These are phyloP conservation scores for Fraxinus anomala DNA, from an alignment of 257 asterid species.

Conservation along the genomic window DNA sequence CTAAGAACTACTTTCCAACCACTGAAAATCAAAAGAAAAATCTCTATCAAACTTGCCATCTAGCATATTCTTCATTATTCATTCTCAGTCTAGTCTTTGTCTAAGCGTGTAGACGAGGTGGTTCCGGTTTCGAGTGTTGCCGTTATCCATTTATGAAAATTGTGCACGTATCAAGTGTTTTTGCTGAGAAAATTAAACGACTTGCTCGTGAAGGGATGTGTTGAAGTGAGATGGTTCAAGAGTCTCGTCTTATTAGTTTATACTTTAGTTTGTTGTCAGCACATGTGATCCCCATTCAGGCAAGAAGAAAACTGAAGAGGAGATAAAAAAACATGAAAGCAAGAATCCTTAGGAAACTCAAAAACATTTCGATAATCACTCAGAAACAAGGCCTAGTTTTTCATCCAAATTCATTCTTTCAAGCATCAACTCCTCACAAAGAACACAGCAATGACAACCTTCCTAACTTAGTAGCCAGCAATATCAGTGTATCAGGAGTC, in stretches of 20 bases:
- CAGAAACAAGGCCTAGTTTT: constrained; percentile 32
- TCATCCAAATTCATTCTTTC: constrained; percentile 32
- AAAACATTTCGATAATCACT: constrained; percentile 41
- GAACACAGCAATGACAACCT: constrained; percentile 8
- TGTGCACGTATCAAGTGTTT: background rate
- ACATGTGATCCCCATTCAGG: constrained; percentile 3
- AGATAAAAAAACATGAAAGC: constrained; percentile 47
- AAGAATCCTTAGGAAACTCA: constrained; percentile 49
- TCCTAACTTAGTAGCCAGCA: background rate
- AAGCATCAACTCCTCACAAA: constrained; percentile 27
- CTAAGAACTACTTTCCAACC: constrained; percentile 35
- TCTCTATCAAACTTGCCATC: constrained; percentile 9
- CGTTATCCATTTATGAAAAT: background rate
- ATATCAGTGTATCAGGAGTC: constrained; percentile 9
- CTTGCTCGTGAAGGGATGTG: background rate
- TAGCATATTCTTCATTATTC: background rate
- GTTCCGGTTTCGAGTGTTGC: background rate
- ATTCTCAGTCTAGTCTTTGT: background rate
- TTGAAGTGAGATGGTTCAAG: background rate
- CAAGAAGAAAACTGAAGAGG: background rate
- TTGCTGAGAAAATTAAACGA: background rate
- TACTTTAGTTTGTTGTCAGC: constrained; percentile 13
- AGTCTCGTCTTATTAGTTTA: background rate
- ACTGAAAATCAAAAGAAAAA: constrained; percentile 19
- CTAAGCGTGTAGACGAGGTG: background rate